These are phyloP conservation scores for Syzygium jambos DNA, from an alignment of 345 rosid genomes.

Conservation along the genomic window DNA sequence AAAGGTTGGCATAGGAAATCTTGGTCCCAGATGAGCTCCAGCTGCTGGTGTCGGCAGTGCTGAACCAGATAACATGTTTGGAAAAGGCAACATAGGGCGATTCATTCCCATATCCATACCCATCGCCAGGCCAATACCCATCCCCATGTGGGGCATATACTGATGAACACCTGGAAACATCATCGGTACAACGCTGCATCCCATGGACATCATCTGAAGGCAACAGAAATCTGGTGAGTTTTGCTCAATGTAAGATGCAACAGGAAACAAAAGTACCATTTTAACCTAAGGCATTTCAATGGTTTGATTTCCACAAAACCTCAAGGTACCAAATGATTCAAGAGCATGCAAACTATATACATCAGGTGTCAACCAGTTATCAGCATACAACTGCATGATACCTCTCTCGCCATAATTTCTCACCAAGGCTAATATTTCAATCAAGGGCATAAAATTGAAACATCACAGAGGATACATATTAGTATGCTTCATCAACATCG, in stretches of 20 bases:
- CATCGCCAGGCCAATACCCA: slow-evolving; percentile 43
- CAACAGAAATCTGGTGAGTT: slow-evolving; percentile 16
- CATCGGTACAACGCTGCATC: slow-evolving; percentile 74
- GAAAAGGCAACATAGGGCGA: slow-evolving; percentile 68
- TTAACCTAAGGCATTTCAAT: neutral
- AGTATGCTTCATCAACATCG: neutral
- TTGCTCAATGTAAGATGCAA: neutral
- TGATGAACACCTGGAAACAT: slow-evolving; percentile 56
- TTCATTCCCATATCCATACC: slow-evolving; percentile 50
- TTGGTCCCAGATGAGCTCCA: slow-evolving; percentile 47
- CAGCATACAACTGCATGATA: neutral
- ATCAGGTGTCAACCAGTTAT: neutral
- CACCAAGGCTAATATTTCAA: neutral
- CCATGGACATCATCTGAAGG: slow-evolving; percentile 83
- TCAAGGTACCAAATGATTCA: neutral
- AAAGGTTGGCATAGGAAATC: slow-evolving; percentile 52
- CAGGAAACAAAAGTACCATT: neutral
- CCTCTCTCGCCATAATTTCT: neutral
- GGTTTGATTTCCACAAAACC: neutral
- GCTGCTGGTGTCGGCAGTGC: slow-evolving; percentile 41
- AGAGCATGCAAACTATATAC: neutral
- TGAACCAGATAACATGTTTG: slow-evolving; percentile 48
- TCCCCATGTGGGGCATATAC: slow-evolving; percentile 37
- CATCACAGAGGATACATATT: neutral
- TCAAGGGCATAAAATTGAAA: neutral